A percentile compares a stretch with the other conserved stretches of the same genome.
phyloP scores from a whole-genome alignment of 768 basidiomycete species.

The Saitozyma sp. region DNA sequence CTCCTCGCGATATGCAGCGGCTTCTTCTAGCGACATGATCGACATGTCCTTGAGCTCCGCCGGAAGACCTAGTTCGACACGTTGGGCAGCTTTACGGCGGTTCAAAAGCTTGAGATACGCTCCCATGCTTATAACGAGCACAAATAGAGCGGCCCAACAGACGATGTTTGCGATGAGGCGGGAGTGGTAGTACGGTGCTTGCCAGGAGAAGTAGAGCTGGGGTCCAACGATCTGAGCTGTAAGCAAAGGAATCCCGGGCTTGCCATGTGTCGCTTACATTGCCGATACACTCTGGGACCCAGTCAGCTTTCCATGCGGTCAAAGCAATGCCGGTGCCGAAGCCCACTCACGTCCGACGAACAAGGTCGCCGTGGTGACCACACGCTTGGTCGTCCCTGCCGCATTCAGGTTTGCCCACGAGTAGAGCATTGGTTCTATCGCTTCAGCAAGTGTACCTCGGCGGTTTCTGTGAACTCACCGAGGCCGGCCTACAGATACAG shows the following conservation, averaged over 20 bases:
- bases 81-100: conserved; percentile 34
- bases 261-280: not conserved
- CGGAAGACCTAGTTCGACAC: conserved; percentile 42
- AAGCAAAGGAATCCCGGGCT: too few species aligned
- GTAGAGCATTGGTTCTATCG: conserved; percentile 12
- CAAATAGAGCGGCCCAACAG: conserved; percentile 42
- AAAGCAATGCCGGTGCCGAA: too few species aligned
- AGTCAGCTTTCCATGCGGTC: too few species aligned
- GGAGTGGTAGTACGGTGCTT: conserved; percentile 42
- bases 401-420: conserved; percentile 47
- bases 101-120: conserved; percentile 42
- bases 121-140: conserved; percentile 41
- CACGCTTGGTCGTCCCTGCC: conserved; percentile 42
- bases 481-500: too few species aligned
- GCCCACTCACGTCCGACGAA: conserved; percentile 12
- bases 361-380: conserved; percentile 34
- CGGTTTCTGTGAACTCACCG: too few species aligned
- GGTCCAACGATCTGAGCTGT: conserved; percentile 33
- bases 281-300: too few species aligned
- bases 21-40: conserved; percentile 44
- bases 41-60: conserved; percentile 44
- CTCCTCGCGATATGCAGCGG: conserved; percentile 43
- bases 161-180: conserved; percentile 45
- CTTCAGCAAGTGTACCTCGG: not conserved
- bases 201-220: conserved; percentile 42